phyloP scores from a whole-genome alignment of 1,284 basidiomycete species.

The Mycosarcoma mackinlayi region DNA sequence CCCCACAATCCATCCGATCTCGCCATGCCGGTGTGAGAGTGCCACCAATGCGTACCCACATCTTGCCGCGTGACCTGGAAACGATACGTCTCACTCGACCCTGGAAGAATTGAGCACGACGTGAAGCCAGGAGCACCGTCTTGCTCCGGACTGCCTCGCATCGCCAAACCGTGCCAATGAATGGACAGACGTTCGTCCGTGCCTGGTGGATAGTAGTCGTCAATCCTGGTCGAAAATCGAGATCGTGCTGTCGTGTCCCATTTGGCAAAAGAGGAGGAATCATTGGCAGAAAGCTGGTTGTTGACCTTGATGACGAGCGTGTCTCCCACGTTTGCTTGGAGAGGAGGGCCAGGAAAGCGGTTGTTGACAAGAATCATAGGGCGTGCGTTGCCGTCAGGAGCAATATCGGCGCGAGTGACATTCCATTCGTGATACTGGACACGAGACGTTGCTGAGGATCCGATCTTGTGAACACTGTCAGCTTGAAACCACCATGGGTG shows the following conservation, averaged over 20 bases:
- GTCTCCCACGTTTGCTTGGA: slow-evolving; percentile 52
- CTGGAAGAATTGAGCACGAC: slow-evolving; percentile 54
- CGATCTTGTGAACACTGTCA: too few relatives aligned
- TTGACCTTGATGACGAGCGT: slow-evolving; percentile 40
- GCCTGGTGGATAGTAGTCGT: slow-evolving; percentile 5
- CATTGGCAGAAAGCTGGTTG: slow-evolving; percentile 34
- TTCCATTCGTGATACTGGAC: slow-evolving; percentile 41
- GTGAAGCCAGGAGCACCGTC: slow-evolving; percentile 53
- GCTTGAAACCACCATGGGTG: background rate
- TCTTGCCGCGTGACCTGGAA: slow-evolving; percentile 32
- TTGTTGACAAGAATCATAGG: slow-evolving; percentile 49
- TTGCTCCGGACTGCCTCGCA: slow-evolving; percentile 43
- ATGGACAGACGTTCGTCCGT: slow-evolving; percentile 21
- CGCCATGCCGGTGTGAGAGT: slow-evolving; percentile 48
- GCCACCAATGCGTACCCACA: slow-evolving; percentile 70
- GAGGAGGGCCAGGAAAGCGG: slow-evolving; percentile 36
- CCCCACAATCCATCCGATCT: slow-evolving; percentile 52
- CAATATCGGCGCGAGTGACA: slow-evolving; percentile 25
- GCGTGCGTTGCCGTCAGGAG: slow-evolving; percentile 43
- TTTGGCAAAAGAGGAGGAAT: slow-evolving; percentile 10
- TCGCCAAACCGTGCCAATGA: slow-evolving; percentile 61
- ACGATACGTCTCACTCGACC: slow-evolving; percentile 25
- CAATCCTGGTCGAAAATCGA: slow-evolving; percentile 7
- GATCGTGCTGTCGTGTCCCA: slow-evolving; percentile 3
- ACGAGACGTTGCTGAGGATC: slow-evolving; percentile 1